These are phyloP conservation scores for Ophiorrhiza pumila DNA, from an alignment of 257 asterid genomes.

Conservation along the genomic window DNA sequence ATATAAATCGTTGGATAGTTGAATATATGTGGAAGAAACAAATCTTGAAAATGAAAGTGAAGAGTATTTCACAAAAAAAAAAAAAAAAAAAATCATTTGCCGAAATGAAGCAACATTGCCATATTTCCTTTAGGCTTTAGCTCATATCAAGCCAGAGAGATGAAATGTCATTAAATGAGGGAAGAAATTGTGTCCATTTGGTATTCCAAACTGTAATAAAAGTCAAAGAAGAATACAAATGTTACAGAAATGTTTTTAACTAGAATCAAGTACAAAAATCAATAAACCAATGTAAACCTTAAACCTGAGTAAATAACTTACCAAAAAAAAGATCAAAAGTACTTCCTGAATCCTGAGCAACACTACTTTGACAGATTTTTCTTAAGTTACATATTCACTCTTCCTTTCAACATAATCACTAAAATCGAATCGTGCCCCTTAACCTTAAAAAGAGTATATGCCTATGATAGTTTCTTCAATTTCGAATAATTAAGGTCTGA, in stretches of 20 bases:
- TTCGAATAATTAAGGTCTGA: constrained; percentile 19
- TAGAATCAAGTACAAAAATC: constrained; percentile 2
- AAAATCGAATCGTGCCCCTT: constrained; percentile 3
- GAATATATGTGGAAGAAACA: too few species aligned
- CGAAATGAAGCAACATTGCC: too few species aligned
- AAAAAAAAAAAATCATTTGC: too few species aligned
- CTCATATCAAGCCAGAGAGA: too few species aligned
- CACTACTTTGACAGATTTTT: background rate
- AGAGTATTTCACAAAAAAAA: too few species aligned
- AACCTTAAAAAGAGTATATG: constrained; percentile 11
- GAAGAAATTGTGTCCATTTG: background rate
- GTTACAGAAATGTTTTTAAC: background rate
- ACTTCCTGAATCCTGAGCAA: constrained; percentile 4
- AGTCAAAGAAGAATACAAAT: constrained; percentile 1
- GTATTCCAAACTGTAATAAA: background rate
- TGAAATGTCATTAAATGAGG: background rate
- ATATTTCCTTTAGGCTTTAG: too few species aligned
- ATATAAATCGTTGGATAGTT: too few species aligned
- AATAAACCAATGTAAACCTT: constrained; percentile 5
- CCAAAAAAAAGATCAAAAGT: background rate
- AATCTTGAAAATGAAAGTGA: too few species aligned
- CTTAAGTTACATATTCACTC: background rate
- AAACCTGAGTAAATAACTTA: background rate
- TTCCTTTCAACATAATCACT: background rate
- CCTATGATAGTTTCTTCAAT: constrained; percentile 7